Conservation (phyloP, 1,139 yeast genomes). For the Magnusiomyces suaveolens region DNA sequence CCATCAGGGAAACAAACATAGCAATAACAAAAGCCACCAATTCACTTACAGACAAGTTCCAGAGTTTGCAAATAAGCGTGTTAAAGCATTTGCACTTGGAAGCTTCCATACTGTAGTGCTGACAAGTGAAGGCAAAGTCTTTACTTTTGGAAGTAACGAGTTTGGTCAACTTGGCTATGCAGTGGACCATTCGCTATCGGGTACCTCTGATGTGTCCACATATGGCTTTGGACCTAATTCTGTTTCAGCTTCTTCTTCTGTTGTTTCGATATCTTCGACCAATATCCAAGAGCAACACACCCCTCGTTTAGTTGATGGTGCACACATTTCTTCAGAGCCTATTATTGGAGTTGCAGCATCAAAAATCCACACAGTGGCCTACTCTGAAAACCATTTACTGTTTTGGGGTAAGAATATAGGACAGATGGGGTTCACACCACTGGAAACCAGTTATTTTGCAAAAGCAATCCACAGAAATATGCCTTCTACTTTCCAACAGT, state of each 20-base stretch:
- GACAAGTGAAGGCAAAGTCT: constrained; percentile 45
- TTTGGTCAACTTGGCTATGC: constrained; percentile 56
- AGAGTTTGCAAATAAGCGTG: constrained; percentile 30
- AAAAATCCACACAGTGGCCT: constrained; percentile 60
- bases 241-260: neutral
- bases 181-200: neutral
- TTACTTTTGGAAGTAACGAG: constrained; percentile 71
- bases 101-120: constrained; percentile 59
- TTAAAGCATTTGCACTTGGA: constrained; percentile 44
- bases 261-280: neutral
- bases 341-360: constrained; percentile 58
- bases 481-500: neutral
- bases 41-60: constrained; percentile 35
- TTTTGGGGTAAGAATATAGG: constrained; percentile 84
- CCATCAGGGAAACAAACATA: neutral
- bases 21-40: constrained; percentile 13
- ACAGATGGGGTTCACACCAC: constrained; percentile 59
- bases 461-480: neutral
- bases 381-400: constrained; percentile 42
- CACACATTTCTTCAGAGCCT: constrained; percentile 37
- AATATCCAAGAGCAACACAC: constrained; percentile 25
- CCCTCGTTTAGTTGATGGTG: constrained; percentile 41
- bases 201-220: neutral
- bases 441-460: constrained; percentile 3
- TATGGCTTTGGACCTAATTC: neutral